Conservation (phyloP, 2,329 filamentous ascomycete genomes). For the Delphinella strobiligena region DNA sequence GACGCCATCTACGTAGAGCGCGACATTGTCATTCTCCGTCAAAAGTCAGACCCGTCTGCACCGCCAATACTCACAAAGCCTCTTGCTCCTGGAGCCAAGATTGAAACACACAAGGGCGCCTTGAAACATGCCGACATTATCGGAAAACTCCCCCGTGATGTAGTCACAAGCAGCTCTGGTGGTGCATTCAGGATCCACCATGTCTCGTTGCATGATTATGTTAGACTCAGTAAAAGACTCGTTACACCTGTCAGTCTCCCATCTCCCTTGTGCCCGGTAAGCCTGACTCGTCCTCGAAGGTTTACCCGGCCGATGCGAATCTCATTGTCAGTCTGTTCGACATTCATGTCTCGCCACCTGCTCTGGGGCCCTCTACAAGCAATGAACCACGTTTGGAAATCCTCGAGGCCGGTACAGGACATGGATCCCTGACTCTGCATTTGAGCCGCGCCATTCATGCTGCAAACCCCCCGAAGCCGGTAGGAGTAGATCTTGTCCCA, state of each 20-base stretch:
- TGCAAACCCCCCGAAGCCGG: conserved; percentile 43
- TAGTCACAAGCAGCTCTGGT: conserved; percentile 41
- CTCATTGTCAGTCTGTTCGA: conserved; percentile 67
- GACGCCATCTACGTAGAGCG: conserved; percentile 19
- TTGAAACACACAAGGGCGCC: conserved; percentile 34
- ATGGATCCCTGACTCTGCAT: conserved; percentile 66
- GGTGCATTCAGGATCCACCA: conserved; percentile 44
- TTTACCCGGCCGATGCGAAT: conserved; percentile 64
- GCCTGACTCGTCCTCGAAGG: conserved; percentile 29
- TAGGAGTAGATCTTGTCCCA: conserved; percentile 16
- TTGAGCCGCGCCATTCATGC: conserved; percentile 65
- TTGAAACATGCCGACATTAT: conserved; percentile 48
- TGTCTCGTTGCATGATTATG: conserved; percentile 63
- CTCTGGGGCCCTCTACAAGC: conserved; percentile 8
- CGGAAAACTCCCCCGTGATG: conserved; percentile 47
- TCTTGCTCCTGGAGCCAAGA: conserved; percentile 21
- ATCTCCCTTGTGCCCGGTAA: neutral
- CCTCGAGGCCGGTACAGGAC: conserved; percentile 75
- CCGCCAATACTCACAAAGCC: conserved; percentile 27
- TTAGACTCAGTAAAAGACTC: conserved; percentile 51
- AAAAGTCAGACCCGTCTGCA: conserved; percentile 22
- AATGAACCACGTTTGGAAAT: conserved; percentile 48
- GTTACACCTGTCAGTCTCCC: conserved; percentile 56
- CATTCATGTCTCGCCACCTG: conserved; percentile 45
- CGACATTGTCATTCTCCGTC: conserved; percentile 30